Percentiles rank a stretch among this genome's conserved stretches.
Conservation (phyloP, 2,329 filamentous ascomycete genomes). For the Diaporthe citrichinensis region DNA sequence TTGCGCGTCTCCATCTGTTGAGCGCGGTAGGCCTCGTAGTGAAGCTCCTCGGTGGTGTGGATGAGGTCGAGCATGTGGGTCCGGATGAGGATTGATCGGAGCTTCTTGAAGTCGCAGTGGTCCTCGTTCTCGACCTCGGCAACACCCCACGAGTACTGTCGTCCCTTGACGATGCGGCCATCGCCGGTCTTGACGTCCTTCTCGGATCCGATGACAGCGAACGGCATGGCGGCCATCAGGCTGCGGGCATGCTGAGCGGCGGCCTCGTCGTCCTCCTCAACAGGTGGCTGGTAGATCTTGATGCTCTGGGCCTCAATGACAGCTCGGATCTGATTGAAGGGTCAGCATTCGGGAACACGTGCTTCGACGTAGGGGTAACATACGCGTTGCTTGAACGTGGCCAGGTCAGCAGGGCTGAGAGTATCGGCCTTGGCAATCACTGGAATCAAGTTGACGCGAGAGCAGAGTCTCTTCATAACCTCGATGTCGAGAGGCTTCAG, state of each 20-base stretch:
- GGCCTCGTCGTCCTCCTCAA: conserved; percentile 98
- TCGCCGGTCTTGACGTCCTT: conserved; percentile 98
- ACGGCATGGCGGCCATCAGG: conserved; percentile 97
- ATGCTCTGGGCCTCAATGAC: conserved; percentile 99
- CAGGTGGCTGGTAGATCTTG: conserved; percentile 98
- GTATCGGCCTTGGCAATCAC: conserved; percentile 99
- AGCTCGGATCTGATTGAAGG: conserved; percentile 80
- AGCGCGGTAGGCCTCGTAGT: conserved; percentile 99
- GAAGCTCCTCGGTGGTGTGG: conserved; percentile 98
- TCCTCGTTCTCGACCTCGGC: conserved; percentile 99
- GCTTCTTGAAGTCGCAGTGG: conserved; percentile 99
- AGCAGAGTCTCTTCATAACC: conserved; percentile 99
- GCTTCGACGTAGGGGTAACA: not conserved
- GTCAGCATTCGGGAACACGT: conserved; percentile 37
- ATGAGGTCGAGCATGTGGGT: conserved; percentile 99
- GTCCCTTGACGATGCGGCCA: conserved; percentile 97
- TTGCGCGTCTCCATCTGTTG: conserved; percentile 99
- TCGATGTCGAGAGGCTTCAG: conserved; percentile 99
- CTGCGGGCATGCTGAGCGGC: conserved; percentile 95
- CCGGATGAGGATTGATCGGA: conserved; percentile 97
- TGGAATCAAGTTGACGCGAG: conserved; percentile 97
- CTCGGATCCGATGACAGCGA: conserved; percentile 98
- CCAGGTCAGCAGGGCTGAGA: conserved; percentile 90
- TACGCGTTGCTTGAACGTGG: conserved; percentile 96
- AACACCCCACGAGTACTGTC: conserved; percentile 99